These are phyloP conservation scores for Hydrangea macrophylla DNA, from an alignment of 148 eudicot genomes.

Conservation along the genomic window DNA sequence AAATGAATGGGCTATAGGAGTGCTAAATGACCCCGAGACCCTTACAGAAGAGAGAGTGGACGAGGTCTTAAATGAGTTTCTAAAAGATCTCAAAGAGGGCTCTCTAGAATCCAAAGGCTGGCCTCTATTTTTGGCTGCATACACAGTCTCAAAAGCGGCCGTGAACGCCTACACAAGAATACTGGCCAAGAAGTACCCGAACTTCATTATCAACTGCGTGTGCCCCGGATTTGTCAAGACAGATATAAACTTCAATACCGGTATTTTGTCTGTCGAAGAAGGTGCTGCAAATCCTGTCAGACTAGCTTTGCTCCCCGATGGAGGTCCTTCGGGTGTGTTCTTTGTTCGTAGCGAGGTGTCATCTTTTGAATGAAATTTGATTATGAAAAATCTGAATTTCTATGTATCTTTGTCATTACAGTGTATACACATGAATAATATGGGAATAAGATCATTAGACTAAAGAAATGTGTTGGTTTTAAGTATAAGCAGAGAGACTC, in stretches of 20 bases:
- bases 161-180: slow-evolving; percentile 29
- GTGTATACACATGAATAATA: no score
- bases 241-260: slow-evolving; percentile 19
- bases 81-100: slow-evolving; percentile 26
- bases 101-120: slow-evolving; percentile 22
- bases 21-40: slow-evolving; percentile 23
- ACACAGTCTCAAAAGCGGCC: slow-evolving; percentile 27
- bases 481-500: no score
- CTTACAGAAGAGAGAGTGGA: slow-evolving; percentile 48
- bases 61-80: slow-evolving; percentile 31
- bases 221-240: slow-evolving; percentile 28
- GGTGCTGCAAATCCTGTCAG: slow-evolving; percentile 21
- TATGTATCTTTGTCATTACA: no score
- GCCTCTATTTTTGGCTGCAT: slow-evolving; percentile 15
- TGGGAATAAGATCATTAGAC: no score
- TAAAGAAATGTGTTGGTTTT: no score
- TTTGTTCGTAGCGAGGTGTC: slow-evolving; percentile 18
- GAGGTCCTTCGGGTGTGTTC: slow-evolving; percentile 30
- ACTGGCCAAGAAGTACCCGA: slow-evolving; percentile 23
- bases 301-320: slow-evolving; percentile 30
- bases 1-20: slow-evolving; percentile 26
- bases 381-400: no score
- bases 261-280: slow-evolving; percentile 25
- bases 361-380: background rate
- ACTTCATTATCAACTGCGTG: slow-evolving; percentile 18